Evolutionary conservation across 2,329 filamentous ascomycete species (phyloP).

Genomic region (Cercospora sp.): DNA sequence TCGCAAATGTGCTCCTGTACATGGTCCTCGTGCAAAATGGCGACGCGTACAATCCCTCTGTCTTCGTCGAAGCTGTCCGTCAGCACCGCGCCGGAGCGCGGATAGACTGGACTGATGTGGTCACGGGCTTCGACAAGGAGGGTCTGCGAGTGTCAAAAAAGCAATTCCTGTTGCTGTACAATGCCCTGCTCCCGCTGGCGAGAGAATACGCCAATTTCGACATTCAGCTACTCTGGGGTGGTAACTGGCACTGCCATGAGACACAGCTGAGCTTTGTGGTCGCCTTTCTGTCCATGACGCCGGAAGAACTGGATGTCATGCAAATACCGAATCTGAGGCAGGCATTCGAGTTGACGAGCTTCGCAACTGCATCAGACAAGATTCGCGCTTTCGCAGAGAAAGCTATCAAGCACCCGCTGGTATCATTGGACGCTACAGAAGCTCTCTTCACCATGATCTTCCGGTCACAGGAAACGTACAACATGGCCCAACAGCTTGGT

Average conservation of each 20-base stretch:
- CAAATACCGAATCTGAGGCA: constrained; percentile 79
- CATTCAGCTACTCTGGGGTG: constrained; percentile 87
- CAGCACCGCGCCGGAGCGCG: constrained; percentile 57
- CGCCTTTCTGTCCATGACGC: constrained; percentile 75
- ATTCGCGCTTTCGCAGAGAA: constrained; percentile 62
- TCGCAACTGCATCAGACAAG: constrained; percentile 60
- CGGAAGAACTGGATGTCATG: constrained; percentile 76
- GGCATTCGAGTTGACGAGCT: constrained; percentile 70
- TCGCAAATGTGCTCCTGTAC: constrained; percentile 76
- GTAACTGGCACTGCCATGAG: constrained; percentile 77
- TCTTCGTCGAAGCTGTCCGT: constrained; percentile 60
- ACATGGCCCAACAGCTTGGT: constrained; percentile 56
- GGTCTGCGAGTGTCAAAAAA: constrained; percentile 71
- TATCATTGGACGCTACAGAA: constrained; percentile 80
- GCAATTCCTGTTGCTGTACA: constrained; percentile 81
- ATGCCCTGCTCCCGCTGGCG: constrained; percentile 73
- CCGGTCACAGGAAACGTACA: constrained; percentile 59
- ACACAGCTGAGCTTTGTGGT: constrained; percentile 93
- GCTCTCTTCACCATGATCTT: constrained; percentile 65
- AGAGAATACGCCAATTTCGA: constrained; percentile 66
- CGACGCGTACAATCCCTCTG: constrained; percentile 67
- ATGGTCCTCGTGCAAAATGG: constrained; percentile 63
- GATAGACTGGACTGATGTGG: constrained; percentile 68
- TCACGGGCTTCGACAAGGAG: constrained; percentile 78
- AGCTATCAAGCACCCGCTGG: constrained; percentile 80